Percentiles rank a stretch among this genome's conserved stretches.
phyloP scores from a whole-genome alignment of 2,329 filamentous ascomycete genomes.

The Fusarium coffeatum region DNA sequence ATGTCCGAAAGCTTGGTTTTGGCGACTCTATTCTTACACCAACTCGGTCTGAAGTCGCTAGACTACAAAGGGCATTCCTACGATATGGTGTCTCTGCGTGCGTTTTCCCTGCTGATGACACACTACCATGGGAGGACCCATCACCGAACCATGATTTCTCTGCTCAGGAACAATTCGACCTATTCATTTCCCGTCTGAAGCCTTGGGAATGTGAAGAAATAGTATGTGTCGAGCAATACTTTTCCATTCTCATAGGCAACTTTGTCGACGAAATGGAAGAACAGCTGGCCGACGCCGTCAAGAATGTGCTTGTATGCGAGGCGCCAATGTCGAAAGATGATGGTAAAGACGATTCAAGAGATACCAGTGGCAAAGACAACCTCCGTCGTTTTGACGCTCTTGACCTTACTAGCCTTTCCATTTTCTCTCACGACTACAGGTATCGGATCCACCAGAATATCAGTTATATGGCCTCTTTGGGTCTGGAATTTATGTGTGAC shows the following conservation, averaged over 20 bases:
- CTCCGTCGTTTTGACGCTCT: neutral
- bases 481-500: neutral
- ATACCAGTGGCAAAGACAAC: accelerated
- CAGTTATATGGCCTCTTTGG: neutral
- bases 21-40: neutral
- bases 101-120: neutral
- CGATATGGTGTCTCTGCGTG: neutral
- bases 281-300: neutral
- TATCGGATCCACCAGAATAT: accelerated
- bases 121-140: neutral
- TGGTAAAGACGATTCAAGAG: neutral
- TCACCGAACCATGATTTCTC: neutral
- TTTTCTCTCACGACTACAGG: neutral
- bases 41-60: neutral
- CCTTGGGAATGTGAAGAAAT: conserved; percentile 1
- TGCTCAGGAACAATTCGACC: neutral
- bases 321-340: no score
- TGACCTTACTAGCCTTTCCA: neutral
- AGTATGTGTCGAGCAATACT: neutral
- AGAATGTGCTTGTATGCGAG: neutral
- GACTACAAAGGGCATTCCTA: neutral
- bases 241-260: neutral
- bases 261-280: neutral
- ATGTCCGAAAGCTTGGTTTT: neutral
- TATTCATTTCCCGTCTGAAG: neutral